Base-by-base conservation (phyloP, 176 grass and related monocot species). In the Calamus simplicifolius region DNA sequence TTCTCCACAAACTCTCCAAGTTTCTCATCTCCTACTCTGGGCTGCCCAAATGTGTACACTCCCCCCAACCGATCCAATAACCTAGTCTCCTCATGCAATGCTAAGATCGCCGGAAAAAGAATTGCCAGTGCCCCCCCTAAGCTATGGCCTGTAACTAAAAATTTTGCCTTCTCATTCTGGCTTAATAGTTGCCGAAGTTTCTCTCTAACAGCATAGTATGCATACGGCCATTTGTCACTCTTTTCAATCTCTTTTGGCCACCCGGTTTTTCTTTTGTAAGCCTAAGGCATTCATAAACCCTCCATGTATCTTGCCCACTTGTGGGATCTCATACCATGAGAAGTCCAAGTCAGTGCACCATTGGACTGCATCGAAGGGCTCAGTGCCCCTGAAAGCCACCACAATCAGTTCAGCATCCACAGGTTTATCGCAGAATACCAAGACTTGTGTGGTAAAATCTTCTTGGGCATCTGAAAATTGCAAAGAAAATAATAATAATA, bases 41-140 rank as follows among this genome's bases (percentile, higher is more conserved):
- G 86, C 68, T 89, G 90, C 52, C 86, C 86, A 53, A 86, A 95
- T 4, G 91, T 95, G 63, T 90, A 95, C 67, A 95, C 82, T 5
- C 86, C 87, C 2, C 61, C 27, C 28, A 96, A 52, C 77, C 60
- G 57, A 0, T 49, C 48, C 57, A 90, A 66, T 58, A 96, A 4
- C 25, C 8, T 31, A 1, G 59, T 54, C 53, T 88, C 83, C 35
- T 30, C 0, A 49, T 96, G 87, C 48, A 82, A 15, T 50, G 80
- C 80, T 28, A 95, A 77, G 0, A 87, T 49, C 27, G 80, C 57
- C 48, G 90, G 77, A 71, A 95, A 90, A 26, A 90, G 62, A 25
- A 90, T 68, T 15, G 86, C 91, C 5, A 96, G 78, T 30, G 86
- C 90, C 56, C 78, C 91, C 48, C 91, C 83, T 27, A 90, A 74